Evolutionary conservation across 371 early-diverging fungal genomes (phyloP).

Genomic region (Rozella allomycis): DNA sequence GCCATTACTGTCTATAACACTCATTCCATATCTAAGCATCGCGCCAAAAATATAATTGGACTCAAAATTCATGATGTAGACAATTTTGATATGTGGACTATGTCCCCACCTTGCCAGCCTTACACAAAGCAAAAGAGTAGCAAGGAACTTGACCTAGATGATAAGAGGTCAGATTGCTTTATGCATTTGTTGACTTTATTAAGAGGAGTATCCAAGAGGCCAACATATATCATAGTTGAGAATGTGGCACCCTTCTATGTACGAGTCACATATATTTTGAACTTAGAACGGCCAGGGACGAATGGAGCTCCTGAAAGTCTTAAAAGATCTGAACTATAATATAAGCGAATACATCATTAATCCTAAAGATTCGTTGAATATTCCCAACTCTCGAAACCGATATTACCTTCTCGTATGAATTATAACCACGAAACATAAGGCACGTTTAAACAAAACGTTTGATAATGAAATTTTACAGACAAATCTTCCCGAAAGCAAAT

Average conservation of each 20-base stretch:
- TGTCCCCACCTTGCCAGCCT: constrained; percentile 24
- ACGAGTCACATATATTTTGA: neutral
- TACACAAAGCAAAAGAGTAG: constrained; percentile 49
- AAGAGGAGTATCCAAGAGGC: constrained; percentile 27
- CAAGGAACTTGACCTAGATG: constrained; percentile 49
- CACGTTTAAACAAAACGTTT: neutral
- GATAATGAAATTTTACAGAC: neutral
- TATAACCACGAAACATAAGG: no score
- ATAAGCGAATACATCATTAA: constrained; percentile 34
- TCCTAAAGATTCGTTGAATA: constrained; percentile 35
- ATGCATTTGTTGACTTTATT: constrained; percentile 41
- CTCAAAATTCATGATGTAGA: neutral
- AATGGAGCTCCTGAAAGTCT: neutral
- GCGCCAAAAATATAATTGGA: no score
- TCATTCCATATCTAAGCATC: no score
- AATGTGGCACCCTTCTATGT: constrained; percentile 67
- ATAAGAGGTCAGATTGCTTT: constrained; percentile 48
- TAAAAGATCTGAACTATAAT: constrained; percentile 16
- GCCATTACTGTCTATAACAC: neutral
- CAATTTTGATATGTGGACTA: constrained; percentile 39
- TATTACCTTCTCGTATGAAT: constrained; percentile 34
- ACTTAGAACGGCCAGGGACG: no score
- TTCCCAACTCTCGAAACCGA: constrained; percentile 38
- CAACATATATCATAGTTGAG: constrained; percentile 47
- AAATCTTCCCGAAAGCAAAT: neutral